A percentile compares a stretch with the other conserved stretches of the same genome.
phyloP scores from a whole-genome alignment of 306 rosid genomes.

The Prinsepia uniflora region DNA sequence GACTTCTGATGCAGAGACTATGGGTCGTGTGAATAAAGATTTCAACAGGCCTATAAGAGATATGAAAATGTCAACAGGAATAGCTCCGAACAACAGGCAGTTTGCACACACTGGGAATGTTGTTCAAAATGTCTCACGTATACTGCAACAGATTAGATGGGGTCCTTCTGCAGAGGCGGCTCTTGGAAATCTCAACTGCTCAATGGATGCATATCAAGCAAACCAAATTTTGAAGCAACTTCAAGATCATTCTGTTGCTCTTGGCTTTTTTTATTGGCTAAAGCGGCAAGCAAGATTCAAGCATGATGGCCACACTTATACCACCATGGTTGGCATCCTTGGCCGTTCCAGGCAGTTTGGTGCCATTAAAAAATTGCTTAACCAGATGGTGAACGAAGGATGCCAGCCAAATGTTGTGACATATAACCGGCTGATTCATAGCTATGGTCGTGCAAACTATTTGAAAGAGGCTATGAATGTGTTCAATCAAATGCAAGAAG shows the following conservation, averaged over 20 bases:
- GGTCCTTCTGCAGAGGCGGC: conserved; percentile 71
- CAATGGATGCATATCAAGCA: conserved; percentile 77
- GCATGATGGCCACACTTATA: conserved; percentile 89
- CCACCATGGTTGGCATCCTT: conserved; percentile 93
- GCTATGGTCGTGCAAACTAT: conserved; percentile 93
- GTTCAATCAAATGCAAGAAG: conserved; percentile 77
- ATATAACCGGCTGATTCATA: conserved; percentile 82
- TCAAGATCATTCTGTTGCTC: conserved; percentile 71
- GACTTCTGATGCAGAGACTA: conserved; percentile 35
- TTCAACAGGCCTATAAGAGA: conserved; percentile 44
- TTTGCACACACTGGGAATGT: conserved; percentile 38
- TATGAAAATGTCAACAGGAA: conserved; percentile 40
- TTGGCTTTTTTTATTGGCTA: conserved; percentile 76
- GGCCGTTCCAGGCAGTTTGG: conserved; percentile 90
- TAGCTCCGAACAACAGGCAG: conserved; percentile 36
- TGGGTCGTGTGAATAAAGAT: conserved; percentile 33
- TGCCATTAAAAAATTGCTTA: conserved; percentile 56
- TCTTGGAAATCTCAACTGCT: conserved; percentile 50
- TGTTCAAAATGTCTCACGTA: conserved; percentile 55
- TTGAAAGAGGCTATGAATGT: conserved; percentile 71
- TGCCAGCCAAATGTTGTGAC: conserved; percentile 91
- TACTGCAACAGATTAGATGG: conserved; percentile 61
- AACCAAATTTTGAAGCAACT: conserved; percentile 85
- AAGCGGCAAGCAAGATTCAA: conserved; percentile 62
- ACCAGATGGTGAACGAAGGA: conserved; percentile 86